Conservation (phyloP, 257 asterid genomes). For the Solanum tarijense region DNA sequence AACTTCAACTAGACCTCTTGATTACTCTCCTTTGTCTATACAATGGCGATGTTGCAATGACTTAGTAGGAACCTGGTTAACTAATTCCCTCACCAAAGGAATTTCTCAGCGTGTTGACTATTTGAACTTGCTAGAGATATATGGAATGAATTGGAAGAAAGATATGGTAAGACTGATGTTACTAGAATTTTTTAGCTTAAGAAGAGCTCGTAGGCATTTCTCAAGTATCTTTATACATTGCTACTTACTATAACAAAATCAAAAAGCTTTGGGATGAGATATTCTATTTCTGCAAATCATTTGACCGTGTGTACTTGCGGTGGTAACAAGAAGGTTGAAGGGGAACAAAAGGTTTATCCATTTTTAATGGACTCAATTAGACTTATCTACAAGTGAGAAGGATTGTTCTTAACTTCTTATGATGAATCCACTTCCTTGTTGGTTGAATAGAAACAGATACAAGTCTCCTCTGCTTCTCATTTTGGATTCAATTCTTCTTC, state of each 20-base stretch:
- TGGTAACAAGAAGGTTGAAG: not conserved
- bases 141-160: not conserved
- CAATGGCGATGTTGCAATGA: not conserved
- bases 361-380: too few species aligned
- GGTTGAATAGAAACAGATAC: not conserved
- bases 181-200: not conserved
- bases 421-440: not conserved
- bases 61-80: not conserved
- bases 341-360: not conserved
- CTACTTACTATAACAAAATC: too few species aligned
- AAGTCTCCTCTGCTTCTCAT: not conserved
- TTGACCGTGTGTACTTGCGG: not conserved
- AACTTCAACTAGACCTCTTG: not conserved
- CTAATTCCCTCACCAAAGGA: too few species aligned
- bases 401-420: too few species aligned
- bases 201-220: not conserved
- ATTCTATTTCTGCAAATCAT: not conserved
- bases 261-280: not conserved
- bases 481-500: not conserved
- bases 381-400: not conserved
- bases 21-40: not conserved
- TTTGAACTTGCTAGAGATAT: not conserved
- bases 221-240: not conserved
- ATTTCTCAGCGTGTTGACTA: not conserved
- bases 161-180: not conserved